Evolutionary conservation across 2,329 filamentous ascomycete species (phyloP).

Genomic region (Pyricularia pennisetigena): DNA sequence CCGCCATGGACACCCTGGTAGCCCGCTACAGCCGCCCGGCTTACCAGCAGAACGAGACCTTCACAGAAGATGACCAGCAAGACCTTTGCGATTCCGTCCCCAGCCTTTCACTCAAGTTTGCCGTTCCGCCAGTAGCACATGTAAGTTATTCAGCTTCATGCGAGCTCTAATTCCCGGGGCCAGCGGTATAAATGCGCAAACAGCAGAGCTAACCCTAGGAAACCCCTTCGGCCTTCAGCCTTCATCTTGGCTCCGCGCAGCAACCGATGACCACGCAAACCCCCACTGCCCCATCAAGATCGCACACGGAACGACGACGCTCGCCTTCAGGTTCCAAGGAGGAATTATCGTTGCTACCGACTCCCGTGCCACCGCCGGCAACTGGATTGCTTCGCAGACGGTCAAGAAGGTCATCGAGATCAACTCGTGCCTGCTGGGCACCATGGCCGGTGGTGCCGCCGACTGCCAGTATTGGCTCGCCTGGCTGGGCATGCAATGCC

Average conservation of each 20-base stretch:
- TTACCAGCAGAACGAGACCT: conserved; percentile 61
- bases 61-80: conserved; percentile 62
- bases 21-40: conserved; percentile 79
- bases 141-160: conserved; percentile 37
- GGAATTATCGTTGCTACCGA: conserved; percentile 98
- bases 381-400: conserved; percentile 99
- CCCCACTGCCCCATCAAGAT: conserved; percentile 98
- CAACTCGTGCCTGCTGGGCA: conserved; percentile 86
- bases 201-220: not conserved
- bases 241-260: conserved; percentile 88
- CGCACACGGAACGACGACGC: conserved; percentile 94
- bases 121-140: conserved; percentile 85
- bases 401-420: conserved; percentile 99
- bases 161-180: not conserved
- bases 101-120: conserved; percentile 83
- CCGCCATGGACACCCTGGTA: conserved; percentile 81
- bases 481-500: conserved; percentile 98
- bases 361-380: conserved; percentile 91
- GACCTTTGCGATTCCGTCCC: conserved; percentile 62
- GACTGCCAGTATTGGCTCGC: conserved; percentile 99
- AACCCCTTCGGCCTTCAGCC: conserved; percentile 41
- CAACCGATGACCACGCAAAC: conserved; percentile 95
- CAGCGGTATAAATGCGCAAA: not conserved
- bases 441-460: conserved; percentile 96
- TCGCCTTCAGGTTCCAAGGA: conserved; percentile 95